Base-by-base conservation (phyloP, 164 flowering plant species). In the Chimonanthus praecox region DNA sequence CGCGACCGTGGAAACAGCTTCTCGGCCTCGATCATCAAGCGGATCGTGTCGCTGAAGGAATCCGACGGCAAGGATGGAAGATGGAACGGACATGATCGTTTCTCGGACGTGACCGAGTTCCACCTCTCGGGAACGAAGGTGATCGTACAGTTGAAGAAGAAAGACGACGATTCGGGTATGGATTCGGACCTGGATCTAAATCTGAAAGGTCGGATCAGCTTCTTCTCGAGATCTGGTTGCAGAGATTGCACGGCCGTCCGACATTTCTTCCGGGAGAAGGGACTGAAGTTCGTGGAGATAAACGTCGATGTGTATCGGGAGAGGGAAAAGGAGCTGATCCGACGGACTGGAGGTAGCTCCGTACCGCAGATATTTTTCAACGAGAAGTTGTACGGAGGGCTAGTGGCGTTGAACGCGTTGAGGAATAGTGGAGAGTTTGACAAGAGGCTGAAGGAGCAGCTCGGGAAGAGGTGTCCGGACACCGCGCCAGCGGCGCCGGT, bases 141-240 rank as follows among this genome's bases (percentile, higher is more conserved):
- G 63, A 76, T 86, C 5, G 97, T 94, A 5, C 60, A 54, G 10
- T 54, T 54, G 60, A 54, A 54, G 16, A n/a, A 54, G 4, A n/a
- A 54, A 54, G 10, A 54, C 15, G n/a, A 54, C 4, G 4, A 54
- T 10, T n/a, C 11, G 16, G 15, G 33, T 33, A 33, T 33, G 33
- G 33, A 54, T 9, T 6, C 1, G 10, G 60, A 54, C 16, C 60
- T 15, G 10, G 60, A 9, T 10, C 68, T 44, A 15, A 45, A 65
- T 44, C 68, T 65, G 6, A 88, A 79, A 72, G 99, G 99, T 0
- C 79, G 91, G 46, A 79, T 93, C 61, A 88, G 85, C 81, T 93
- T 95, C 84, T 95, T 91, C 77, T 88, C 99, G 6, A 79, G 93
- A 74, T 92, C 98, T 5, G 87, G 88, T 47, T 92, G 98, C 83